Evolutionary conservation across 495 filamentous ascomycete genomes (phyloP), one percentile per base, ranked within the genome.

Genomic region (Saxophila tyrrhenica): DNA sequence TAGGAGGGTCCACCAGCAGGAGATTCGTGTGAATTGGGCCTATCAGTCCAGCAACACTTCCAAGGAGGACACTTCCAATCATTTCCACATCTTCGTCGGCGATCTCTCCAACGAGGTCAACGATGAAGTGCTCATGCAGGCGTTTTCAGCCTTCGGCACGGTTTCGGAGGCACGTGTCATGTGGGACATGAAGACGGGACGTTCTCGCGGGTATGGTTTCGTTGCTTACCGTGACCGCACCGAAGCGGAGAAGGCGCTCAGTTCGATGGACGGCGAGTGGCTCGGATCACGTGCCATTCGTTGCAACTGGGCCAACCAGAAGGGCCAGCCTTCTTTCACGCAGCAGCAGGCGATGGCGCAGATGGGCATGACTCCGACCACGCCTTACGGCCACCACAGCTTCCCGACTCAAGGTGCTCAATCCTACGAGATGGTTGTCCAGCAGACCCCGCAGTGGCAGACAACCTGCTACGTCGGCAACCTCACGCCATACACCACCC

Each of bases 121-220:
- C 63, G 92, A 99, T 61, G 92, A 99, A 67, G 81, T 97, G 48
- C 74, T 99, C 25, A 73, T 85, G 9, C 92, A 97, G 70, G 94
- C 94, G 17, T 99, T 99, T 70, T 94, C 87, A 39, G 90, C 90
- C 38, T 99, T 97, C 69, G 92, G 92, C 11, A 86, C 82, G 2
- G 90, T 99, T 32, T 97, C 94, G n/a, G 92, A 99, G 71, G 92
- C 92, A 54, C 89, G 92, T 58, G 92, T 99, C 54, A 99, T 99
- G 92, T 99, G 92, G 92, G 92, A 99, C 66, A 99, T 99, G 92
- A 99, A 99, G 77, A 99, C 92, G 39, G 92, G 92, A 54, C 85
- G 92, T 52, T 97, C 92, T 47, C 86, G 92, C 59, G 92, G 92
- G 48, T 99, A 99, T 64, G 92, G 92, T 3, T 99, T 99, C 62